Conservation (phyloP, 768 basidiomycete genomes). For the Asterophora lycoperdoides region DNA sequence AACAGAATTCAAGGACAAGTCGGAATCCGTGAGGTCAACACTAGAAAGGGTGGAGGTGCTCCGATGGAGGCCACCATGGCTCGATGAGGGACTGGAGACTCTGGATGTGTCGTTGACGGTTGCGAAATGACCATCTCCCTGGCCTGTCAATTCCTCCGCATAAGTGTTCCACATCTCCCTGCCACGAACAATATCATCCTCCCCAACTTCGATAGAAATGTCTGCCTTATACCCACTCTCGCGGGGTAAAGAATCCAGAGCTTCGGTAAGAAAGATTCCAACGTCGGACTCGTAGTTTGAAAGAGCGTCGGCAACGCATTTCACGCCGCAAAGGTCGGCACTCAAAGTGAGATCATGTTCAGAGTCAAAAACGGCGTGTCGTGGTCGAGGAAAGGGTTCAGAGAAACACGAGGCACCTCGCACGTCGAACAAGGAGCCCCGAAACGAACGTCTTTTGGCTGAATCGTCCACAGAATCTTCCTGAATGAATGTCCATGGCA, state of each 20-base stretch:
- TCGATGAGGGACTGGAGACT: constrained; percentile 17
- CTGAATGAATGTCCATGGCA: constrained; percentile 37
- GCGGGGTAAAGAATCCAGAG: not conserved
- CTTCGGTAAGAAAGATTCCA: constrained; percentile 32
- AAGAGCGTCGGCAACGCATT: constrained; percentile 32
- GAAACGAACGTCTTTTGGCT: constrained; percentile 29
- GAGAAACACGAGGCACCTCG: constrained; percentile 10
- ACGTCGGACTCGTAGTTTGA: constrained; percentile 38
- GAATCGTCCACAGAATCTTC: constrained; percentile 17
- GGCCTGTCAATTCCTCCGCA: constrained; percentile 36
- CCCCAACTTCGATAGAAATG: constrained; percentile 25
- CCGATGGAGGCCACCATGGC: constrained; percentile 24
- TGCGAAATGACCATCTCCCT: constrained; percentile 14
- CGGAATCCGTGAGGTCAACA: constrained; percentile 40
- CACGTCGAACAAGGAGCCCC: constrained; percentile 28
- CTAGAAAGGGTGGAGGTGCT: constrained; percentile 36
- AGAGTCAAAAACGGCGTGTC: constrained; percentile 4
- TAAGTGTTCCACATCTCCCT: constrained; percentile 41
- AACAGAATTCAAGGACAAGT: constrained; percentile 40
- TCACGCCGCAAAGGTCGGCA: constrained; percentile 36
- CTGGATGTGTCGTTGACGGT: constrained; percentile 9
- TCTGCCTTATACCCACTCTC: constrained; percentile 8
- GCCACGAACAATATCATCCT: constrained; percentile 28
- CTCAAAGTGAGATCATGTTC: constrained; percentile 29
- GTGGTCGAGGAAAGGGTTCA: constrained; percentile 3